Base-by-base conservation (phyloP, 495 filamentous ascomycete species). In the Copromyces sp. region DNA sequence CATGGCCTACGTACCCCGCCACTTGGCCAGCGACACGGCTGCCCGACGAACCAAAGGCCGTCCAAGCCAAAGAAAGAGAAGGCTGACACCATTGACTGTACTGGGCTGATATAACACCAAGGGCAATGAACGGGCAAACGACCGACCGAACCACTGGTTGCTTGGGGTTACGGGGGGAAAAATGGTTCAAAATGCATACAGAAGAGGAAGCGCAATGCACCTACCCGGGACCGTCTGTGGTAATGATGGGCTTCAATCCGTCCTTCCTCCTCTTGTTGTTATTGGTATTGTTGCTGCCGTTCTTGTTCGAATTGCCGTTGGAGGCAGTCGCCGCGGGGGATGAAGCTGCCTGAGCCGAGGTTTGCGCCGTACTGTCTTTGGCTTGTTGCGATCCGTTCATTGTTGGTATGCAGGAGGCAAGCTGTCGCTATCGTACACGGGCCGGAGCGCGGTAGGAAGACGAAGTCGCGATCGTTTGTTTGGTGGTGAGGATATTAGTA, bases 241-340 rank as follows among this genome's bases (percentile, higher is more conserved):
- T 96, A 83, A 95, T 92, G 84, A 96, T 96, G 74, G 93, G 93
- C 83, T 95, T 96, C 77, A 95, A 80, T 72, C 93, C 92, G 74
- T 92, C 92, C 85, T 94, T 94, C 87, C 91, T 93, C 84, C 92
- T 89, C 86, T 94, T 94, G 86, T 94, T 94, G 86, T 94, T 95
- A 77, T 89, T 92, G 35, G 82, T 81, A 74, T 74, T 82, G 47
- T 78, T 79, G 65, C 81, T 78, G 11, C 53, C 29, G 53, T 89
- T 92, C 8, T 81, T 69, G 12, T 77, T 79, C 40, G 81, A 81
- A 75, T 76, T 82, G 40, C 79, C 80, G 65, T 82, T 78, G 11
- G 73, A 73, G 47, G 76, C 59, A 14, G 78, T 70, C 32, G 80
- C 70, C 16, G 77, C 75, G 37, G 78, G 70, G 29, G 77, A 29